A percentile compares a stretch with the other conserved stretches of the same genome.
These are phyloP conservation scores for Dichotomocladium elegans DNA, from an alignment of 371 early-diverging fungal species.

Conservation along the genomic window DNA sequence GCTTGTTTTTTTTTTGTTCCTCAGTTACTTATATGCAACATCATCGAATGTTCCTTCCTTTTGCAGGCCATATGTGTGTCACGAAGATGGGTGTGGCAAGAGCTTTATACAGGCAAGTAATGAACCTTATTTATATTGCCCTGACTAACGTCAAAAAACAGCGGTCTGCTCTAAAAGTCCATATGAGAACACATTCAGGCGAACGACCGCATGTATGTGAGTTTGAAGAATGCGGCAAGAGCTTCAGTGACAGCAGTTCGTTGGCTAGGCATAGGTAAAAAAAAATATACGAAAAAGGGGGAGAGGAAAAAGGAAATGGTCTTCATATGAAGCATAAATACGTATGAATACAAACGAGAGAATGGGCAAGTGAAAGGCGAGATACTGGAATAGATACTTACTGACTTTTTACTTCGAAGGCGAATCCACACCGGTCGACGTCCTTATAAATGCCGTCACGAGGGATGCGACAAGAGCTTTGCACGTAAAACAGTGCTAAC, in stretches of 20 bases:
- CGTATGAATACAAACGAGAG: no score
- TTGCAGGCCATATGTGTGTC: slow-evolving; percentile 58
- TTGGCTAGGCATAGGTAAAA: slow-evolving; percentile 41
- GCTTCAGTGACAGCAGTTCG: slow-evolving; percentile 65
- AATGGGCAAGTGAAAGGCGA: no score
- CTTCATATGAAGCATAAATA: no score
- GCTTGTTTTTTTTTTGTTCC: background rate
- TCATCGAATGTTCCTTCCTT: slow-evolving; percentile 1
- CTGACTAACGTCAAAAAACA: slow-evolving; percentile 26
- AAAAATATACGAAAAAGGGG: slow-evolving; percentile 4
- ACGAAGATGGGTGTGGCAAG: slow-evolving; percentile 66
- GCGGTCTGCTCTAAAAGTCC: slow-evolving; percentile 78
- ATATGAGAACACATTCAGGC: slow-evolving; percentile 77
- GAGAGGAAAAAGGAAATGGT: background rate
- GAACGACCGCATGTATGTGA: slow-evolving; percentile 75
- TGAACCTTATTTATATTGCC: background rate
- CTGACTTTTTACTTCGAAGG: slow-evolving; percentile 18
- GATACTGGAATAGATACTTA: no score
- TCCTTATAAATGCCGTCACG: slow-evolving; percentile 63
- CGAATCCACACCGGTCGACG: slow-evolving; percentile 73
- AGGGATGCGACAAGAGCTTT: slow-evolving; percentile 63
- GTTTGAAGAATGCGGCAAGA: slow-evolving; percentile 52
- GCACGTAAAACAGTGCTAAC: slow-evolving; percentile 67
- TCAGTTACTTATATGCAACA: background rate
- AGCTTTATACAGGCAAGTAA: slow-evolving; percentile 54